Evolutionary conservation across 2,329 filamentous ascomycete genomes (phyloP), one percentile per base, ranked within the genome.

Genomic region (Cladobotryum mycophilum): DNA sequence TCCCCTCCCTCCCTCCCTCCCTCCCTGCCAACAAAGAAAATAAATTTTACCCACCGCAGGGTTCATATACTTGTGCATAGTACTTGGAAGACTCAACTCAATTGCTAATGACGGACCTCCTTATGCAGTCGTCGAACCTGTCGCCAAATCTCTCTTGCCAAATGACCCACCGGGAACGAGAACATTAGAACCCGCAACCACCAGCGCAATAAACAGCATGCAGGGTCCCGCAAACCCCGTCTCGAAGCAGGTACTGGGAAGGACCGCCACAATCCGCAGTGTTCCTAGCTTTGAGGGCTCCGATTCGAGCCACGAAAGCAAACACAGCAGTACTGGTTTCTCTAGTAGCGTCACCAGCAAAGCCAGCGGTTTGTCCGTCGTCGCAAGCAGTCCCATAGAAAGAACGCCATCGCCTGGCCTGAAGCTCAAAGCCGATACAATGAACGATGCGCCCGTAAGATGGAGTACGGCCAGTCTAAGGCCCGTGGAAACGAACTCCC

Each of bases 341-440:
- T 80, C 78, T 38, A 79, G 77, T 67, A 80, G 77, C 41, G 65
- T 76, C 38, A 76, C 77, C 60, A 82, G 79, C 65, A 78, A 73
- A 60, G 63, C 67, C 47, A 80, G 77, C 65, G 70, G 66, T 48
- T 64, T 67, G 40, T 79, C 77, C 48, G 65, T 58, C 56, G 70
- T 66, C 52, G 66, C 63, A 49, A 69, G 55, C 61, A 67, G 58
- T 54, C 65, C 57, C 51, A 63, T 52, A 61, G 65, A 60, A 47
- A 64, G 61, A 48, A 64, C 57, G 35, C 60, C 67, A 17, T 61
- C 68, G 14, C 64, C 66, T 46, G 35, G n/a, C 3, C 38, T 40
- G 33, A 69, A 67, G 48, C 59, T 72, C 56, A 71, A 72, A 57
- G 60, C 61, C 50, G 58, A 68, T 22, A 49, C 55, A 25, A 49